These are phyloP conservation scores for Chrysanthemum seticuspe DNA, from an alignment of 129 eudicot genomes.

Conservation along the genomic window DNA sequence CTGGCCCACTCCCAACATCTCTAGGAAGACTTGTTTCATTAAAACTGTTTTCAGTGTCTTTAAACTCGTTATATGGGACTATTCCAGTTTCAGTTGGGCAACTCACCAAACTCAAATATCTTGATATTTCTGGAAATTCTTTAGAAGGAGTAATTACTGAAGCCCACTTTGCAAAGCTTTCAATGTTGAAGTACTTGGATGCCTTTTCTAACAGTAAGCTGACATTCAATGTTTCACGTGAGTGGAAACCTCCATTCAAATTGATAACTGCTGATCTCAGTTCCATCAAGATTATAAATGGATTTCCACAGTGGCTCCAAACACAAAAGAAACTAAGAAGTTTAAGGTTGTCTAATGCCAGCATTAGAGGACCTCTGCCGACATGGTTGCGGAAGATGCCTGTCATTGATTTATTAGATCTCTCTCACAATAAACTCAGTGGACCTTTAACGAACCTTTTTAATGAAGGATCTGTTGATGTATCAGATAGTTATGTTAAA, in stretches of 20 bases:
- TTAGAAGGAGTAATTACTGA: conserved; percentile 23
- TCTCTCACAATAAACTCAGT: conserved; percentile 11
- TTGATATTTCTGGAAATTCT: neutral
- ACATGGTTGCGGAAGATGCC: conserved; percentile 9
- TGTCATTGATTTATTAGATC: neutral
- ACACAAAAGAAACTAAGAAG: conserved; percentile 5
- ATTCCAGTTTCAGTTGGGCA: neutral
- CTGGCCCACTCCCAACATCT: neutral
- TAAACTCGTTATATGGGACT: neutral
- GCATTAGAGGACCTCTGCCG: conserved; percentile 8
- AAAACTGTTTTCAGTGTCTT: neutral
- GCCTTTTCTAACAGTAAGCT: neutral
- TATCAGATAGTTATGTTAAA: no score
- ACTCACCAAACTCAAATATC: neutral
- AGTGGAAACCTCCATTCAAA: conserved; percentile 16
- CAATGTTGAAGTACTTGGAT: conserved; percentile 5
- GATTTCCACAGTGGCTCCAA: conserved; percentile 31
- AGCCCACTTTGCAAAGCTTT: conserved; percentile 3
- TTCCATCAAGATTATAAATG: conserved; percentile 2
- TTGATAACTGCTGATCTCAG: neutral
- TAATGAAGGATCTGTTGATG: neutral
- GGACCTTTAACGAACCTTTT: conserved; percentile 3
- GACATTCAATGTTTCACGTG: conserved; percentile 5
- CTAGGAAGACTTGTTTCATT: neutral
- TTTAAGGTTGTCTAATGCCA: neutral